Conservation (phyloP, 2,329 filamentous ascomycete species). For the Paecilomyces formosus region DNA sequence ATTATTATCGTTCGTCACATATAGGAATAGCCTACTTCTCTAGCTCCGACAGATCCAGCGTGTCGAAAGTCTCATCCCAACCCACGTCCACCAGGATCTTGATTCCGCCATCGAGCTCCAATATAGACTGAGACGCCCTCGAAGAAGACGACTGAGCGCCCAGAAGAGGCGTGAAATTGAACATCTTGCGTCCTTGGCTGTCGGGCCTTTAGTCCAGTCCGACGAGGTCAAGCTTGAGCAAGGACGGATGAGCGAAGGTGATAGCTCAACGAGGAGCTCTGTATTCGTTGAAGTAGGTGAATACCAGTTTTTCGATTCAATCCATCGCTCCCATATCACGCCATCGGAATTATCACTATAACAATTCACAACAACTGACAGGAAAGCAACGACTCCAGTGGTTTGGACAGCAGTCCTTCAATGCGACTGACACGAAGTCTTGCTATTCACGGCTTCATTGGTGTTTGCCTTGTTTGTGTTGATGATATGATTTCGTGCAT, state of each 20-base stretch:
- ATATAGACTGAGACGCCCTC: conserved; percentile 82
- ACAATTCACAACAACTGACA: neutral
- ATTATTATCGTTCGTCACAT: conserved; percentile 6
- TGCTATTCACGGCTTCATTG: neutral
- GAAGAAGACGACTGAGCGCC: conserved; percentile 78
- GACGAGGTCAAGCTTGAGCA: neutral
- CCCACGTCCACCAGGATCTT: conserved; percentile 92
- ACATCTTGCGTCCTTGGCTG: conserved; percentile 53
- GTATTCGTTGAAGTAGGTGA: neutral
- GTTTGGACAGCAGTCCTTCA: neutral
- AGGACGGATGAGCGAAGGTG: neutral
- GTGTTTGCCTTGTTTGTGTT: conserved; percentile 8
- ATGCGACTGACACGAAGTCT: neutral
- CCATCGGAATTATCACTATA: neutral
- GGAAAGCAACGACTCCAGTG: neutral
- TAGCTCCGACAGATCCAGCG: conserved; percentile 72
- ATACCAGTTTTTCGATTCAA: neutral
- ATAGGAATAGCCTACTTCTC: conserved; percentile 60
- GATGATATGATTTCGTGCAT: neutral
- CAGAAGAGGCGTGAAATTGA: conserved; percentile 87
- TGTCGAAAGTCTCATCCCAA: conserved; percentile 90
- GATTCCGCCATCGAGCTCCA: conserved; percentile 93
- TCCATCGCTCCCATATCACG: neutral
- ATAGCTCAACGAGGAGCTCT: neutral
- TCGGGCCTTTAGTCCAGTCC: neutral